Conservation (phyloP, 179 eudicot species). For the Corrigiola litoralis region DNA sequence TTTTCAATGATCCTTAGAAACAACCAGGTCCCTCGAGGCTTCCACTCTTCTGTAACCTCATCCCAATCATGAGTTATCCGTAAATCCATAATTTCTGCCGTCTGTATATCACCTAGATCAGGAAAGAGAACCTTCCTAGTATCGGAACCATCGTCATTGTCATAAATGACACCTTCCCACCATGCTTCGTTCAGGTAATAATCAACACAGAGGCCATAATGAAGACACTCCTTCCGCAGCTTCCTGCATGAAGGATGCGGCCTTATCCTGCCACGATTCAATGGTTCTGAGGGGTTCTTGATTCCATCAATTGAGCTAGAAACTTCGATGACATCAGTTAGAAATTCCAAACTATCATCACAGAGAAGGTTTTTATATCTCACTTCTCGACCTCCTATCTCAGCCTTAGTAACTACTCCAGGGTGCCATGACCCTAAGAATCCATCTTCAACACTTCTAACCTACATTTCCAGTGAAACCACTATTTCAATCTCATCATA, state of each 20-base stretch:
- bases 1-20: constrained; percentile 59
- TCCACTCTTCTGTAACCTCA: constrained; percentile 58
- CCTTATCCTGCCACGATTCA: constrained; percentile 50
- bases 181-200: constrained; percentile 61
- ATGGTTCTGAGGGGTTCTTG: neutral
- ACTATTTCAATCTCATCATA: neutral
- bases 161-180: constrained; percentile 99
- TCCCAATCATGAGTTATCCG: constrained; percentile 75
- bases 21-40: constrained; percentile 62
- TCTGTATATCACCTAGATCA: constrained; percentile 67
- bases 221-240: constrained; percentile 15
- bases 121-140: constrained; percentile 69
- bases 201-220: constrained; percentile 80
- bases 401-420: constrained; percentile 35
- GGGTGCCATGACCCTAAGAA: constrained; percentile 81
- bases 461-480: constrained; percentile 42
- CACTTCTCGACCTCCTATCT: constrained; percentile 30
- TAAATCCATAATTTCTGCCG: constrained; percentile 15
- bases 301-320: constrained; percentile 41
- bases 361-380: constrained; percentile 43
- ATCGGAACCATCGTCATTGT: constrained; percentile 37
- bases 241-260: constrained; percentile 38
- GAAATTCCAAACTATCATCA: constrained; percentile 24
- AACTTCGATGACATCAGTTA: constrained; percentile 42
- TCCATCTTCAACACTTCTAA: constrained; percentile 80